phyloP scores from a whole-genome alignment of 1,284 basidiomycete genomes.

The Naganishia albida region DNA sequence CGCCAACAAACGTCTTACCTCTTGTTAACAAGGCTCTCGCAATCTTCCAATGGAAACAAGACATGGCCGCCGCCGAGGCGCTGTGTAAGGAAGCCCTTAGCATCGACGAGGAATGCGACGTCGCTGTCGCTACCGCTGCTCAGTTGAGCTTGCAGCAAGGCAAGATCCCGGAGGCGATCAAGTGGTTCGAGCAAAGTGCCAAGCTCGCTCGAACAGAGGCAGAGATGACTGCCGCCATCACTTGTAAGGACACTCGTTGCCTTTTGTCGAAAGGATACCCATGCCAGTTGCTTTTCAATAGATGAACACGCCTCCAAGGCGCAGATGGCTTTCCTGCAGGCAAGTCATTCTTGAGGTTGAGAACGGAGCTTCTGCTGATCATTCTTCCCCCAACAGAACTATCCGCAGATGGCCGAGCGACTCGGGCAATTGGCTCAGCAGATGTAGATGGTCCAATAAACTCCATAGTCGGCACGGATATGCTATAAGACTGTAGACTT shows the following conservation, averaged over 20 bases:
- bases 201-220: slow-evolving; percentile 87
- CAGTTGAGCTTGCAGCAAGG: slow-evolving; percentile 91
- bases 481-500: not conserved
- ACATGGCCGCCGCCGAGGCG: slow-evolving; percentile 75
- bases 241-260: slow-evolving; percentile 69
- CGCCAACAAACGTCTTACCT: slow-evolving; percentile 79
- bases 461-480: too few relatives aligned
- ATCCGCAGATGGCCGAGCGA: slow-evolving; percentile 70
- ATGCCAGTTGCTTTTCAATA: slow-evolving; percentile 32
- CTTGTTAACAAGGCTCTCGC: slow-evolving; percentile 97
- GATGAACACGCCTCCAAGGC: slow-evolving; percentile 69
- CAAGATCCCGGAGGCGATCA: slow-evolving; percentile 81
- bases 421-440: slow-evolving; percentile 54
- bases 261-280: slow-evolving; percentile 30
- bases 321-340: slow-evolving; percentile 74
- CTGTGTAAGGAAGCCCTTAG: slow-evolving; percentile 85
- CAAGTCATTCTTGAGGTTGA: slow-evolving; percentile 28
- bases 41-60: slow-evolving; percentile 94
- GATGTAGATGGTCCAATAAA: slow-evolving; percentile 38
- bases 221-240: slow-evolving; percentile 85
- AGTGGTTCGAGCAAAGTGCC: slow-evolving; percentile 81
- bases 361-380: too few relatives aligned
- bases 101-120: slow-evolving; percentile 91
- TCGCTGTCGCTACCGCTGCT: slow-evolving; percentile 91
- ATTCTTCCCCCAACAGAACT: slow-evolving; percentile 55